Percentiles rank a stretch among this genome's conserved stretches.
phyloP scores from a whole-genome alignment of 2,329 filamentous ascomycete species.

The Penicillium sp. region DNA sequence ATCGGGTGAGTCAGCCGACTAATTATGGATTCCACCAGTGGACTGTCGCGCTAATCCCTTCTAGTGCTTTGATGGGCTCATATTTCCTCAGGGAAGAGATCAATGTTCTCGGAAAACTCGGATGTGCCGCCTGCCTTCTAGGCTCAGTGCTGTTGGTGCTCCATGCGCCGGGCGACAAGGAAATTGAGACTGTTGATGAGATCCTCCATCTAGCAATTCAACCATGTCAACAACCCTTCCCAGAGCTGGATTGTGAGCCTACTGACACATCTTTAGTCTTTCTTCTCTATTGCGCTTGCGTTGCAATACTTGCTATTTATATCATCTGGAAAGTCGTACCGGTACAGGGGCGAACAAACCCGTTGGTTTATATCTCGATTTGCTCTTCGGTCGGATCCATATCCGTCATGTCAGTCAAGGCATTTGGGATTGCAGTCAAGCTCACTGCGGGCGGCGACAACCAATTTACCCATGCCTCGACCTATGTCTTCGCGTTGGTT shows the following conservation, averaged over 20 bases:
- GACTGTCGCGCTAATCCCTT: constrained; percentile 21
- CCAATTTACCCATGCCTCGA: constrained; percentile 86
- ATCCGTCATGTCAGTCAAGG: constrained; percentile 98
- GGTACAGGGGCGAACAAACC: constrained; percentile 88
- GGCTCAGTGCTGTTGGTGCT: constrained; percentile 96
- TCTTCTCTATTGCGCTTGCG: constrained; percentile 76
- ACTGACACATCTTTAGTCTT: constrained; percentile 63
- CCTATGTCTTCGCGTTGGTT: constrained; percentile 95
- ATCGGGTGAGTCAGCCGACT: constrained; percentile 61
- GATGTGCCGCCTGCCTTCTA: constrained; percentile 92
- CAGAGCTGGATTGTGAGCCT: too few species aligned
- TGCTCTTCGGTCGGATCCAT: constrained; percentile 96
- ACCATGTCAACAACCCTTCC: constrained; percentile 64
- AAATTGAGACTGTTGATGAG: constrained; percentile 86
- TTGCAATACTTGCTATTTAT: constrained; percentile 78
- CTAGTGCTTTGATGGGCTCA: constrained; percentile 83
- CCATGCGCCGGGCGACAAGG: constrained; percentile 90
- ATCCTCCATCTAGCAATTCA: constrained; percentile 82
- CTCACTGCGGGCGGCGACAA: constrained; percentile 91
- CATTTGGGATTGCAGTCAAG: constrained; percentile 95
- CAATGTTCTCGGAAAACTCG: constrained; percentile 86
- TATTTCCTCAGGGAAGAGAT: constrained; percentile 91
- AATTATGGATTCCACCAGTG: background rate
- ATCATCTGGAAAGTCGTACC: constrained; percentile 98
- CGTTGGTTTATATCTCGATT: constrained; percentile 93